phyloP scores from a whole-genome alignment of 1,139 yeast genomes.

The Diutina sp. region DNA sequence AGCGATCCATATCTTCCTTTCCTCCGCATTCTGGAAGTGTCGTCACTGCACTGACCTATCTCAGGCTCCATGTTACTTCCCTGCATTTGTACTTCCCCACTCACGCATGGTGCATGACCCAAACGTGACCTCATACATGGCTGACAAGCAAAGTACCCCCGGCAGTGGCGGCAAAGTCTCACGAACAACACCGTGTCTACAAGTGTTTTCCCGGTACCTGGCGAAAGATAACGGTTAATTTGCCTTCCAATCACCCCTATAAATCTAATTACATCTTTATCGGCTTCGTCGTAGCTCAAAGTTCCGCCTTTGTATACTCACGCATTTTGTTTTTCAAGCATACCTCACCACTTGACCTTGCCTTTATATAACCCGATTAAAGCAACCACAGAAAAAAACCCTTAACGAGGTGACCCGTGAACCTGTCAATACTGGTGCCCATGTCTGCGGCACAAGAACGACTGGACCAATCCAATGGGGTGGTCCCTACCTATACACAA shows the following conservation, averaged over 20 bases:
- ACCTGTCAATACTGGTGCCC: neutral
- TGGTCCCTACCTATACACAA: neutral
- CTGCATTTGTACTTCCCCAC: neutral
- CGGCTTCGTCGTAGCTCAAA: neutral
- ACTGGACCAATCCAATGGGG: neutral
- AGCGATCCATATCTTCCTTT: no score
- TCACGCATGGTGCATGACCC: neutral
- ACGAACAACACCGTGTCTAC: neutral
- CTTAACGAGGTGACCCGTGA: neutral
- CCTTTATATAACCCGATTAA: neutral
- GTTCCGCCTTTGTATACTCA: neutral
- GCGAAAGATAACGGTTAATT: no score
- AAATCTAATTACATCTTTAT: no score
- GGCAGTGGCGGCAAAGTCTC: neutral
- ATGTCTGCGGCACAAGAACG: constrained; percentile 2
- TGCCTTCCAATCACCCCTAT: no score
- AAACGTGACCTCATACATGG: neutral
- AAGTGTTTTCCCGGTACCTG: no score
- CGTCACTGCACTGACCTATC: neutral
- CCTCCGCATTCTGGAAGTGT: neutral
- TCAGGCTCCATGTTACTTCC: neutral
- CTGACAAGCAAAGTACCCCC: neutral
- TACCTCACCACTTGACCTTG: neutral
- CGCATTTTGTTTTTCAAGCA: neutral
- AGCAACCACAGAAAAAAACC: neutral